Evolutionary conservation across 129 eudicot genomes (phyloP).

Genomic region (Solidago caesia): DNA sequence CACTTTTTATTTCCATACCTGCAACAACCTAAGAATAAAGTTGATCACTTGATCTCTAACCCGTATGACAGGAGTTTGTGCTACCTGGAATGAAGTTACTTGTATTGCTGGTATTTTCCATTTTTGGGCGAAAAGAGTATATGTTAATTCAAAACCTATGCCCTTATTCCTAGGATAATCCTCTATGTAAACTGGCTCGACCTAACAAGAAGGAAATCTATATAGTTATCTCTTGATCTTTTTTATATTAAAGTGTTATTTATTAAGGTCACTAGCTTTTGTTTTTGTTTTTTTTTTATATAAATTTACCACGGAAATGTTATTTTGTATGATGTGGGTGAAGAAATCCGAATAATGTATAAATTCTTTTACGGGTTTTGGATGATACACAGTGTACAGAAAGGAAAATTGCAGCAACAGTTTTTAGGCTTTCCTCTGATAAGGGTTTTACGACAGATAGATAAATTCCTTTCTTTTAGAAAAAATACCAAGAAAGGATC

Average conservation of each 20-base stretch:
- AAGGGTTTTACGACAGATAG: conserved; percentile 10
- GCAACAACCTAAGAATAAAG: no score
- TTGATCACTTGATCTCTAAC: no score
- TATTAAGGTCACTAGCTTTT: background rate
- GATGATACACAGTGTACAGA: background rate
- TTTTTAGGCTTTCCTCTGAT: conserved; percentile 8
- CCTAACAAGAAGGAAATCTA: no score
- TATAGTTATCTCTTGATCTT: background rate
- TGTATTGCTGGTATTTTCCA: no score
- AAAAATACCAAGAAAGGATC: background rate
- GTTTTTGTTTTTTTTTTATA: no score
- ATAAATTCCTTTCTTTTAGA: conserved; percentile 28
- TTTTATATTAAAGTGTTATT: background rate
- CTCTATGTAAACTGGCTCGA: no score
- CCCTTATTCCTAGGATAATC: no score
- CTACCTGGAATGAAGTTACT: no score
- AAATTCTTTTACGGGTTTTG: background rate
- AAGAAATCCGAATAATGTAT: conserved; percentile 3
- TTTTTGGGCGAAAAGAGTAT: no score
- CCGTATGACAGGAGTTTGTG: no score
- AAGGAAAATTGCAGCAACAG: background rate
- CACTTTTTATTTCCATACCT: no score
- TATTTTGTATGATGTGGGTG: conserved; percentile 14
- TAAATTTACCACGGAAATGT: background rate
- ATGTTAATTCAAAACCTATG: no score